These are phyloP conservation scores for Magnaporthales sp. DNA, from an alignment of 2,329 filamentous ascomycete species.

Conservation along the genomic window DNA sequence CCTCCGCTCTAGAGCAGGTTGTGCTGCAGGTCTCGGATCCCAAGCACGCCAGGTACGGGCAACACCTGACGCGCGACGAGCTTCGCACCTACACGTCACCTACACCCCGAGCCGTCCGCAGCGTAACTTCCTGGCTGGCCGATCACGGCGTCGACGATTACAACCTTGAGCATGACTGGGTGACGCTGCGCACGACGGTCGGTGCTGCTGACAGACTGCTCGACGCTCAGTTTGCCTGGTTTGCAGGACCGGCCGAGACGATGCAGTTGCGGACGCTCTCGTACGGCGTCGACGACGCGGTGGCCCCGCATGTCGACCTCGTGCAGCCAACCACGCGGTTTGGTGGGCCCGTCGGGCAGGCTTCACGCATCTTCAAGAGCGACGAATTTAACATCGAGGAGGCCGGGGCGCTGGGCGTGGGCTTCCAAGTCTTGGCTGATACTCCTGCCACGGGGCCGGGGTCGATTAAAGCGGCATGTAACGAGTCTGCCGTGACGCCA, in stretches of 20 bases:
- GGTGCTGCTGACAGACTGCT: slow-evolving; percentile 45
- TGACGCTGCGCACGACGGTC: slow-evolving; percentile 47
- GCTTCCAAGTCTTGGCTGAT: slow-evolving; percentile 7
- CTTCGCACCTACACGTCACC: slow-evolving; percentile 46
- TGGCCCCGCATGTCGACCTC: slow-evolving; percentile 48
- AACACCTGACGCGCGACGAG: slow-evolving; percentile 53
- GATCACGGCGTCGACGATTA: slow-evolving; percentile 35
- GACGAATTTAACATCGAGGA: slow-evolving; percentile 17
- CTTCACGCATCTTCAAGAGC: slow-evolving; percentile 28
- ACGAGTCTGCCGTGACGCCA: slow-evolving; percentile 24
- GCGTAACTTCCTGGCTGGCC: slow-evolving; percentile 47
- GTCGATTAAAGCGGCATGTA: slow-evolving; percentile 23
- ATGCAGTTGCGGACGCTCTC: slow-evolving; percentile 40
- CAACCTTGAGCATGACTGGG: slow-evolving; percentile 47
- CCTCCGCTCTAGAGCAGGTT: slow-evolving; percentile 44
- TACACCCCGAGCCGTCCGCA: slow-evolving; percentile 32
- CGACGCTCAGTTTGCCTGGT: slow-evolving; percentile 48
- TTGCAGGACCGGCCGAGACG: slow-evolving; percentile 32
- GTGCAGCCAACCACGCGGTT: slow-evolving; percentile 61
- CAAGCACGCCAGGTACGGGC: slow-evolving; percentile 47
- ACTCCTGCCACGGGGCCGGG: slow-evolving; percentile 10
- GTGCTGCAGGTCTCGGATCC: slow-evolving; percentile 56
- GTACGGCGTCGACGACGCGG: slow-evolving; percentile 45
- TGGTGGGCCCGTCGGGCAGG: slow-evolving; percentile 35
- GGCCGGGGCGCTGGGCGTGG: neutral